phyloP scores from a whole-genome alignment of 495 filamentous ascomycete species.

The Chlorociboria aeruginascens region DNA sequence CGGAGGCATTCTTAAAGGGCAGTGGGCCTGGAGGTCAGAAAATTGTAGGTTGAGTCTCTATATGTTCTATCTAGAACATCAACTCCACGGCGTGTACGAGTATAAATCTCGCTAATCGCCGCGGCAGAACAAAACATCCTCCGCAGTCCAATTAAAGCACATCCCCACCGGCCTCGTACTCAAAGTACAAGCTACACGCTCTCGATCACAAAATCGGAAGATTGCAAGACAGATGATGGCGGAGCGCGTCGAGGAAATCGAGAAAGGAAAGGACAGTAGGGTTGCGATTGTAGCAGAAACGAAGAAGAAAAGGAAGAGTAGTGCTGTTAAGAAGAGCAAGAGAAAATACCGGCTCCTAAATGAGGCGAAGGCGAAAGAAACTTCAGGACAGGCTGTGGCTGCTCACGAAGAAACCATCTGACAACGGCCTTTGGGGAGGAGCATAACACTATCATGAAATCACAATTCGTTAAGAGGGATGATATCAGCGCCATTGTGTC shows the following conservation, averaged over 20 bases:
- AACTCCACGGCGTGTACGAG: too few relatives aligned
- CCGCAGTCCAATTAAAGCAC: constrained; percentile 88
- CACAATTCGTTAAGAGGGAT: too few relatives aligned
- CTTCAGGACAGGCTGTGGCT: neutral
- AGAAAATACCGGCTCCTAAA: constrained; percentile 38
- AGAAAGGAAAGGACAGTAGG: constrained; percentile 36
- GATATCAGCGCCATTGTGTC: too few relatives aligned
- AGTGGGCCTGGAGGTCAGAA: constrained; percentile 93
- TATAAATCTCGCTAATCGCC: neutral
- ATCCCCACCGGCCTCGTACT: constrained; percentile 79
- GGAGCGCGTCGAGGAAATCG: constrained; percentile 56
- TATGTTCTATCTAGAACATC: neutral
- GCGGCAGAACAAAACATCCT: constrained; percentile 84
- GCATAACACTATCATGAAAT: too few relatives aligned
- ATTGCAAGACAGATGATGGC: constrained; percentile 70
- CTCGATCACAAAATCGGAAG: constrained; percentile 77
- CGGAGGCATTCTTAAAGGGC: constrained; percentile 79
- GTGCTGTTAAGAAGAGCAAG: constrained; percentile 35
- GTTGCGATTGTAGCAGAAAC: constrained; percentile 26
- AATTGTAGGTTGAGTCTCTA: constrained; percentile 47
- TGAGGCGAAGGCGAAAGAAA: constrained; percentile 26
- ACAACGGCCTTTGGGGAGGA: neutral
- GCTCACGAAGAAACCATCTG: neutral
- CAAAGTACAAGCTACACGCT: constrained; percentile 86
- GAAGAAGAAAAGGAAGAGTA: constrained; percentile 35